Conservation (phyloP, 2,329 filamentous ascomycete species). For the Penicillium sp. region DNA sequence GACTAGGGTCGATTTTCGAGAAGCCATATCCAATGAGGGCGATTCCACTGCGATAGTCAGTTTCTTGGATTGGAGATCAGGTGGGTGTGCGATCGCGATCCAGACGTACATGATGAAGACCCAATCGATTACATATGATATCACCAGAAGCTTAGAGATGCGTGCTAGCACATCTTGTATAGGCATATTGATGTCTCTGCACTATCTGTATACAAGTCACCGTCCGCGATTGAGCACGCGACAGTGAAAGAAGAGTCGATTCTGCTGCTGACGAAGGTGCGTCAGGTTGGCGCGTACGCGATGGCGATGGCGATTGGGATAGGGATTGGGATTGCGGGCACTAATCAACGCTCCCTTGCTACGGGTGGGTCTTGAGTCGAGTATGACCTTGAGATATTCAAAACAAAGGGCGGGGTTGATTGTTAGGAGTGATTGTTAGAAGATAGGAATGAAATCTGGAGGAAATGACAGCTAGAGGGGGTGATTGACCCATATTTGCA, state of each 20-base stretch:
- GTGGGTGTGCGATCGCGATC: background rate
- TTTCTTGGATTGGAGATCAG: background rate
- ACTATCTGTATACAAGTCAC: background rate
- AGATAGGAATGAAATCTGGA: background rate
- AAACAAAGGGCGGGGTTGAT: background rate
- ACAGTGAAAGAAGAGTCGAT: background rate
- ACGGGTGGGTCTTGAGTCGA: background rate
- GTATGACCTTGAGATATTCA: background rate
- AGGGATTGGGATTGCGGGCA: background rate
- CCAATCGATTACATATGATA: constrained; percentile 78
- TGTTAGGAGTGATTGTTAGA: background rate
- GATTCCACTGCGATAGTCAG: constrained; percentile 48
- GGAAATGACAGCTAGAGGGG: background rate
- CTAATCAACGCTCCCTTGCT: background rate
- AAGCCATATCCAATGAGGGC: constrained; percentile 64
- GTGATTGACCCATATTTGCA: background rate
- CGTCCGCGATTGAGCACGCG: background rate
- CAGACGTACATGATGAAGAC: constrained; percentile 59
- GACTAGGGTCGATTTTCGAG: constrained; percentile 65
- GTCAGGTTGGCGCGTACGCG: background rate
- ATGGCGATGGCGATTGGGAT: background rate
- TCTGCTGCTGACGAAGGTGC: background rate
- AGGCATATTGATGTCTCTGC: background rate
- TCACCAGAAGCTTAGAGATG: constrained; percentile 57
- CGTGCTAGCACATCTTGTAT: constrained; percentile 7